phyloP scores from a whole-genome alignment of 1,139 yeast genomes.

The Blastobotrys niveus region DNA sequence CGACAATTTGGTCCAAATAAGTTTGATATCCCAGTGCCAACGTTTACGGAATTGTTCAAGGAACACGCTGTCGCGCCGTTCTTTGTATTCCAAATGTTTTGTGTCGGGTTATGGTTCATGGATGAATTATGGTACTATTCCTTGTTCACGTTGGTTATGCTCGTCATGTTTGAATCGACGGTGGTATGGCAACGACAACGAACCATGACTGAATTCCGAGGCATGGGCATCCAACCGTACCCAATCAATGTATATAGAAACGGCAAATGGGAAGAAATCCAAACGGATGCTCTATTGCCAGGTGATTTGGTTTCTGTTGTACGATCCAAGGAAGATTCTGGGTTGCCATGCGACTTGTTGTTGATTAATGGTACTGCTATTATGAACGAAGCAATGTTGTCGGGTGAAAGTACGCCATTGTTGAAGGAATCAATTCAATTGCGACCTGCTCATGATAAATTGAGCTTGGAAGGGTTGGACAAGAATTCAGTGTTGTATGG shows the following conservation, averaged over 20 bases:
- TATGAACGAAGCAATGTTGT: conserved; percentile 95
- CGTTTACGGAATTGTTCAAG: conserved; percentile 81
- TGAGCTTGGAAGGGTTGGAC: conserved; percentile 78
- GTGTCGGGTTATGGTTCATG: conserved; percentile 93
- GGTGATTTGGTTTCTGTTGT: conserved; percentile 87
- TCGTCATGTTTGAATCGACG: conserved; percentile 88
- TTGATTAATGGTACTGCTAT: conserved; percentile 84
- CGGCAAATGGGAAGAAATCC: conserved; percentile 59
- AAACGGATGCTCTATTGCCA: conserved; percentile 76
- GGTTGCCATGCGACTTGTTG: conserved; percentile 92
- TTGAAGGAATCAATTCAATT: conserved; percentile 84
- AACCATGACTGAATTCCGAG: conserved; percentile 90
- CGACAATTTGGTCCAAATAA: conserved; percentile 76
- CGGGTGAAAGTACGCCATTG: conserved; percentile 97
- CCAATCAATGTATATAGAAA: conserved; percentile 67
- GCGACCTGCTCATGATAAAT: conserved; percentile 64
- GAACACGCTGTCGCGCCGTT: conserved; percentile 99
- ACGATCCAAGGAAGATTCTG: conserved; percentile 85
- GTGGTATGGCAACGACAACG: conserved; percentile 89
- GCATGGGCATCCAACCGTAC: conserved; percentile 96
- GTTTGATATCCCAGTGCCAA: conserved; percentile 93
- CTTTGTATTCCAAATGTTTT: conserved; percentile 91
- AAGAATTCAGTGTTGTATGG: conserved; percentile 89
- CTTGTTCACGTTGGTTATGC: conserved; percentile 83
- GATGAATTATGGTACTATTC: conserved; percentile 98